Conservation (phyloP, 345 rosid species). For the Erodium maritimum region DNA sequence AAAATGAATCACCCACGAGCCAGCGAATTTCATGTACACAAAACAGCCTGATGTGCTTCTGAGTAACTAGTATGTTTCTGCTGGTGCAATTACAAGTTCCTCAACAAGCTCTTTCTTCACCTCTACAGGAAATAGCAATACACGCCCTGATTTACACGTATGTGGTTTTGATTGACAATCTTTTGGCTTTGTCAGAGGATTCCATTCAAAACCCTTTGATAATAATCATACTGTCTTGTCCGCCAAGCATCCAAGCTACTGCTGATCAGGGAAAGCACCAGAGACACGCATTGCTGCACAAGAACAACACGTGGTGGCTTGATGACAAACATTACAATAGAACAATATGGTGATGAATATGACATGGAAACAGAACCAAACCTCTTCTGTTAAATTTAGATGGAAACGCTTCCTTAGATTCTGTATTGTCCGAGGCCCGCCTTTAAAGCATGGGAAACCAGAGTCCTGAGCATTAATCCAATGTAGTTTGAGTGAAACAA, state of each 20-base stretch:
- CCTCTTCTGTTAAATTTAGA: slow-evolving; percentile 96
- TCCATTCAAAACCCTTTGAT: slow-evolving; percentile 94
- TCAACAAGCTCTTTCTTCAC: no score
- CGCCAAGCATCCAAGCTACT: slow-evolving; percentile 99
- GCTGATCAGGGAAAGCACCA: slow-evolving; percentile 97
- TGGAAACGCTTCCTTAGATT: slow-evolving; percentile 89
- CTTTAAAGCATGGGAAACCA: slow-evolving; percentile 98
- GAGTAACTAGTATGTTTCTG: no score
- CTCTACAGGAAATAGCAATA: no score
- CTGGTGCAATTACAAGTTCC: no score
- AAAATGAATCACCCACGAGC: no score
- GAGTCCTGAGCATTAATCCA: slow-evolving; percentile 53
- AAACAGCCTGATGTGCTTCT: no score
- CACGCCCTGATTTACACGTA: no score
- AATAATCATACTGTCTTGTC: slow-evolving; percentile 94
- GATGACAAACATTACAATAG: slow-evolving; percentile 1
- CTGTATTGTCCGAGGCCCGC: slow-evolving; percentile 87
- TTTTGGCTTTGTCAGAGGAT: no score
- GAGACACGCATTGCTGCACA: slow-evolving; percentile 93
- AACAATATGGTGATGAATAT: not conserved
- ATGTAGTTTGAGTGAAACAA: not conserved
- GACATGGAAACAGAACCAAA: slow-evolving; percentile 15
- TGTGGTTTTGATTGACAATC: no score
- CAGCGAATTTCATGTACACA: no score
- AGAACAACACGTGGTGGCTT: slow-evolving; percentile 13